Percentiles rank a stretch among this genome's conserved stretches.
phyloP scores from a whole-genome alignment of 2,329 filamentous ascomycete genomes.

The Hymenoscyphus linearis region DNA sequence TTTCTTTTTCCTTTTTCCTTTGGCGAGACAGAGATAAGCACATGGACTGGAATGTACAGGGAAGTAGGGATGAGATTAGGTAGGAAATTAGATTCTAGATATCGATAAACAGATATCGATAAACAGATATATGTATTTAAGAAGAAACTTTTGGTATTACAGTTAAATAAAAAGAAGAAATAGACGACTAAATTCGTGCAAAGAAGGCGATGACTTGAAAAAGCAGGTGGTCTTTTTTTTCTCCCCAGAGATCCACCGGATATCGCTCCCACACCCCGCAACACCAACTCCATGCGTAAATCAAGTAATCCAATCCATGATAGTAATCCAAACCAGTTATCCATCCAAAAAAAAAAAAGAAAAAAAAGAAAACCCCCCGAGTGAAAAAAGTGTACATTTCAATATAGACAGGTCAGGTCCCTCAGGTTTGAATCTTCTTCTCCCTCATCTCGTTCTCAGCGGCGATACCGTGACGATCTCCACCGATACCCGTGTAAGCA shows the following conservation, averaged over 20 bases:
- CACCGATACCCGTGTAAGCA: constrained; percentile 40
- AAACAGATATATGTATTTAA: no score
- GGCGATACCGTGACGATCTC: constrained; percentile 47
- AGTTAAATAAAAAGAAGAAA: no score
- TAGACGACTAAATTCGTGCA: not conserved
- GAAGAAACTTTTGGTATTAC: no score
- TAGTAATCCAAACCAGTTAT: not conserved
- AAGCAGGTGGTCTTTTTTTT: not conserved
- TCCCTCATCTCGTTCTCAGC: constrained; percentile 37
- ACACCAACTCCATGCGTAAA: constrained; percentile 4
- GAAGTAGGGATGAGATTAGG: no score
- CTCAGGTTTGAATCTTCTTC: no score
- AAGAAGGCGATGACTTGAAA: not conserved
- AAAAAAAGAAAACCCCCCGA: not conserved
- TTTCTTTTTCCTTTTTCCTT: no score
- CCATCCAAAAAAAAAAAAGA: not conserved
- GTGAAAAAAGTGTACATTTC: not conserved
- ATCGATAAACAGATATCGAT: no score
- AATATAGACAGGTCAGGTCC: not conserved
- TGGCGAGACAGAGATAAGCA: no score
- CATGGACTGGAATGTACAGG: no score
- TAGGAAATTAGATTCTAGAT: no score
- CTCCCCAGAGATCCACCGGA: not conserved
- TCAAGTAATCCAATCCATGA: not conserved
- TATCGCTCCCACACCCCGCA: not conserved